phyloP scores from a whole-genome alignment of 768 basidiomycete genomes.

The Suillus cothurnatus region DNA sequence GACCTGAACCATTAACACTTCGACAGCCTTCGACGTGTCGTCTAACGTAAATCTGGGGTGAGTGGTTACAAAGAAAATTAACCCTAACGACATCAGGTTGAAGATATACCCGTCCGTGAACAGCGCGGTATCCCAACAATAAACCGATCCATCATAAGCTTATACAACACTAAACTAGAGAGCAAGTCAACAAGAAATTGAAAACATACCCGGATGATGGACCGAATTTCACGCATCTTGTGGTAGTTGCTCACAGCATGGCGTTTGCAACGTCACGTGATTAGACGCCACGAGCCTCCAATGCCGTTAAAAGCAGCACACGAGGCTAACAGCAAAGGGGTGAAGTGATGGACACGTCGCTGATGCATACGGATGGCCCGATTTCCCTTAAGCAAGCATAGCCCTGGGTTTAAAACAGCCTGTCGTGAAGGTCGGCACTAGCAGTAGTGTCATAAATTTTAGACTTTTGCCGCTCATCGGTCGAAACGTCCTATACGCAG shows the following conservation, averaged over 20 bases:
- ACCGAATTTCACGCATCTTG: not conserved
- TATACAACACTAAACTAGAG: not conserved
- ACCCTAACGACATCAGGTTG: not conserved
- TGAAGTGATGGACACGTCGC: constrained; percentile 5
- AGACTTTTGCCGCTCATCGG: not conserved
- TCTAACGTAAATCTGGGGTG: constrained; percentile 6
- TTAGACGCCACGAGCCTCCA: not conserved
- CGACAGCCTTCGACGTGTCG: constrained; percentile 2
- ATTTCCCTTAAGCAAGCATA: not conserved
- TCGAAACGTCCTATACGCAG: not conserved
- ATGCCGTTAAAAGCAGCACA: constrained; percentile 1
- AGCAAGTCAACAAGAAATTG: not conserved
- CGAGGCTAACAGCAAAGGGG: not conserved
- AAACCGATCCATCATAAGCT: not conserved
- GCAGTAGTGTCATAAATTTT: not conserved
- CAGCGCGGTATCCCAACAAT: not conserved
- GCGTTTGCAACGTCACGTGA: constrained; percentile 2
- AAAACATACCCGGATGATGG: not conserved
- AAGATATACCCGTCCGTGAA: not conserved
- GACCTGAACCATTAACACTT: constrained; percentile 4
- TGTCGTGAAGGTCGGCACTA: not conserved
- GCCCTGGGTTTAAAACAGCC: not conserved
- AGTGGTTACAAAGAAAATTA: not conserved
- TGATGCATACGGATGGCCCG: not conserved
- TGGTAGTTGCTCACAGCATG: not conserved